These are phyloP conservation scores for Teunomyces tritomae DNA, from an alignment of 805 yeast species.

Conservation along the genomic window DNA sequence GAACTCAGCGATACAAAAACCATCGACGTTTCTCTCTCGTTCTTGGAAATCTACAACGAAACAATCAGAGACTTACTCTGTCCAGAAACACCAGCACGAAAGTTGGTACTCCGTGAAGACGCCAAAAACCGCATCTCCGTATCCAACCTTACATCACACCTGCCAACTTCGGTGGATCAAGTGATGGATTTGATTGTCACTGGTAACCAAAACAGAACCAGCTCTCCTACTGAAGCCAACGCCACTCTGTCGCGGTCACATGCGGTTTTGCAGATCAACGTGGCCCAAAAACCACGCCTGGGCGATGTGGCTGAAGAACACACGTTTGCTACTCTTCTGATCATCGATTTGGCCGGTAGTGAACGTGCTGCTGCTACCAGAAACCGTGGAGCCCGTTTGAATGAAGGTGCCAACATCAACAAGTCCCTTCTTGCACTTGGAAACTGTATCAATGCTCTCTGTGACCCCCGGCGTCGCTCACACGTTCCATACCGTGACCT, in stretches of 20 bases:
- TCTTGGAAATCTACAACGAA: constrained; percentile 89
- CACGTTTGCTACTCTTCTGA: constrained; percentile 74
- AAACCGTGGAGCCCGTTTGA: constrained; percentile 75
- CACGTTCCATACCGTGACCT: constrained; percentile 93
- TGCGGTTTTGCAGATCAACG: constrained; percentile 83
- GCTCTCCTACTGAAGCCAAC: constrained; percentile 88
- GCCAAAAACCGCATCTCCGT: constrained; percentile 63
- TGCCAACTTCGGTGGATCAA: constrained; percentile 61
- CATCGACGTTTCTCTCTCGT: constrained; percentile 65
- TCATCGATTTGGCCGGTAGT: constrained; percentile 92
- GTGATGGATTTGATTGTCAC: constrained; percentile 72
- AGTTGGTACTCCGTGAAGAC: constrained; percentile 69
- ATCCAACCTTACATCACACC: constrained; percentile 63
- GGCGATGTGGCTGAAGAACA: constrained; percentile 66
- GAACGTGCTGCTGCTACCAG: constrained; percentile 90
- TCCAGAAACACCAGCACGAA: constrained; percentile 48
- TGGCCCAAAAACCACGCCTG: constrained; percentile 57
- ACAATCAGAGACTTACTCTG: constrained; percentile 74
- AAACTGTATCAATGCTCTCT: constrained; percentile 88
- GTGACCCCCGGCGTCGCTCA: constrained; percentile 62
- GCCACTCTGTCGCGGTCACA: constrained; percentile 90
- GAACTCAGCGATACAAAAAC: constrained; percentile 50
- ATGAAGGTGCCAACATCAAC: constrained; percentile 93
- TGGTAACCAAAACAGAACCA: constrained; percentile 77
- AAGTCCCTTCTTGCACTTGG: constrained; percentile 86